A percentile compares a stretch with the other conserved stretches of the same genome.
phyloP scores from a whole-genome alignment of 805 yeast genomes.

The Candida bentonensis region DNA sequence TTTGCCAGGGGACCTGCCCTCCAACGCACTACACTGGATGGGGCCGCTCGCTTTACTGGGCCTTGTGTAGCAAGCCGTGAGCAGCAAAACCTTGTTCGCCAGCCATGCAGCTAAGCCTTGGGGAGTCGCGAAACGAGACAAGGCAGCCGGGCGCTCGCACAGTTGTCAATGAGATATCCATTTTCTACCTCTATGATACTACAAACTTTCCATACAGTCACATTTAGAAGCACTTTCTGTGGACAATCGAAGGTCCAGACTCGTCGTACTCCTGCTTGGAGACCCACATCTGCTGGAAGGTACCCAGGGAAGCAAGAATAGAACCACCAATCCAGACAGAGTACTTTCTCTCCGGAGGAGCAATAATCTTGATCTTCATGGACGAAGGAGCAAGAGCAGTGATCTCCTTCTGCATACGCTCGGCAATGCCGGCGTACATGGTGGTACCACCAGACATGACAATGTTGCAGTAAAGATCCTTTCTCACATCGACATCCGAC shows the following conservation, averaged over 20 bases:
- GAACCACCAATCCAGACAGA: conserved; percentile 99
- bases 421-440: conserved; percentile 99
- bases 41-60: no score
- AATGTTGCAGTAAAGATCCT: conserved; percentile 97
- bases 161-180: neutral
- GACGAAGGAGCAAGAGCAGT: conserved; percentile 99
- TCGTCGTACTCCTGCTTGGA: conserved; percentile 99
- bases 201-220: conserved; percentile 3
- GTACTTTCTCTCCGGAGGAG: conserved; percentile 99
- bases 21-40: no score
- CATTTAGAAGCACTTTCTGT: conserved; percentile 80
- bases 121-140: neutral
- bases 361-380: conserved; percentile 98
- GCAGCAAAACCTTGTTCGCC: no score
- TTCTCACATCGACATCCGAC: conserved; percentile 98
- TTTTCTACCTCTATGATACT: conserved; percentile 4
- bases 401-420: conserved; percentile 99
- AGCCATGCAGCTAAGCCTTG: no score
- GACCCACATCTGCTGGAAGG: conserved; percentile 99
- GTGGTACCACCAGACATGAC: conserved; percentile 99
- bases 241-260: conserved; percentile 98
- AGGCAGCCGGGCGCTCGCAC: neutral
- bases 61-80: no score
- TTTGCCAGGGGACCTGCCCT: no score
- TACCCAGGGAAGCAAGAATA: conserved; percentile 92